Evolutionary conservation across 169 alveolate species (phyloP), one percentile per base, ranked within the genome.

Genomic region (Plasmodium yoelii): DNA sequence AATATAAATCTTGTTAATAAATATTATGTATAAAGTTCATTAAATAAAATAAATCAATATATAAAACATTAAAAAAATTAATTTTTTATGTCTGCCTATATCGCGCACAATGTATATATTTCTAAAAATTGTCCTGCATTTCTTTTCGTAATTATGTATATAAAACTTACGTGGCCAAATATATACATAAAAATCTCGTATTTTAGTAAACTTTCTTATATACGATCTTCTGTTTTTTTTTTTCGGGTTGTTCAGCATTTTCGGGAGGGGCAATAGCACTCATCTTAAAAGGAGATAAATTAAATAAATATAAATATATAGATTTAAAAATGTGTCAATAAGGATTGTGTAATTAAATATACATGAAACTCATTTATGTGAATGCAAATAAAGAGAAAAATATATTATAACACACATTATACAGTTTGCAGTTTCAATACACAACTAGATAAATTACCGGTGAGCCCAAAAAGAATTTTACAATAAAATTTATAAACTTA

Each of bases 141-240:
- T 34, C 5, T 34, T 34, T 34, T 0, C 42, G 7, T 5, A 34
- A 34, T 1, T 34, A 34, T 34, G 2, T 34, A 34, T 34, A 34
- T 34, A 34, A 34, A 34, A 34, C 42, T 34, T 34, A 3, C 7
- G 7, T 34, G 42, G 0, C 7, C 42, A 34, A 34, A 34, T 5
- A 34, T 34, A 34, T 34, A 34, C 42, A 3, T 34, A 34, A 34
- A 34, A 34, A 34, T 34, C 42, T 34, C 7, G 42, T 34, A 34
- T 34, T 56, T 67, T 80, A 80, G 68, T 80, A 55, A 80, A 80
- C 75, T 70, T 34, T 80, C 63, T 80, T 80, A 80, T 80, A 80
- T 55, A 80, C 90, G 28, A 80, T 22, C 56, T 80, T 80, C 19
- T 34, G 65, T 68, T 80, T 80, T 44, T 80, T 64, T 34, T 80